Evolutionary conservation across 441 rosid species (phyloP).

Genomic region (Omphalea diandra): DNA sequence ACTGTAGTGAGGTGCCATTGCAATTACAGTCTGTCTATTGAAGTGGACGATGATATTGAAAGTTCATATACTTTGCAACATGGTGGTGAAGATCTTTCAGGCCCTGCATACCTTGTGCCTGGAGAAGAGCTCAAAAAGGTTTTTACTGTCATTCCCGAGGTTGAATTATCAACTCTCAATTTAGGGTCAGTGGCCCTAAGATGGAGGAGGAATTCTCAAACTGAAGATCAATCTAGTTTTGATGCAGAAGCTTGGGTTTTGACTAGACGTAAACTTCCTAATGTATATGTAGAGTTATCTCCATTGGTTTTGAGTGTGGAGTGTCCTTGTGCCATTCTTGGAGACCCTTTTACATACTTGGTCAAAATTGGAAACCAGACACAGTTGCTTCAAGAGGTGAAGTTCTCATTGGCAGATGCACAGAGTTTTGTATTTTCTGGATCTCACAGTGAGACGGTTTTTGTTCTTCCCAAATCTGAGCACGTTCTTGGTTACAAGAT

Average conservation of each 20-base stretch:
- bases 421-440: conserved; percentile 84
- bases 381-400: conserved; percentile 88
- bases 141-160: conserved; percentile 60
- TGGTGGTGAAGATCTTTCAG: conserved; percentile 43
- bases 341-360: conserved; percentile 71
- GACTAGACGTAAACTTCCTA: conserved; percentile 66
- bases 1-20: conserved; percentile 78
- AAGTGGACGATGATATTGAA: conserved; percentile 48
- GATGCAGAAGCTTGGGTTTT: conserved; percentile 45
- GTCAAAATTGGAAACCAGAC: conserved; percentile 76
- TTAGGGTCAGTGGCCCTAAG: conserved; percentile 63
- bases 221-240: conserved; percentile 30
- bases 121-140: conserved; percentile 90
- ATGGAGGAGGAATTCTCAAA: conserved; percentile 65
- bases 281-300: conserved; percentile 60
- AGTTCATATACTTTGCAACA: conserved; percentile 50
- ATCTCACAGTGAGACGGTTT: conserved; percentile 63
- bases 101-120: conserved; percentile 57
- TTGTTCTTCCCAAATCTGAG: conserved; percentile 72
- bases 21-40: conserved; percentile 65
- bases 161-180: conserved; percentile 44
- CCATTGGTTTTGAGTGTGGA: conserved; percentile 70
- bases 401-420: conserved; percentile 75
- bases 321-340: conserved; percentile 78
- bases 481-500: conserved; percentile 60